Evolutionary conservation across 108 stramenopile genomes (phyloP), one percentile per base, ranked within the genome.

Genomic region (Fragilaria radians): DNA sequence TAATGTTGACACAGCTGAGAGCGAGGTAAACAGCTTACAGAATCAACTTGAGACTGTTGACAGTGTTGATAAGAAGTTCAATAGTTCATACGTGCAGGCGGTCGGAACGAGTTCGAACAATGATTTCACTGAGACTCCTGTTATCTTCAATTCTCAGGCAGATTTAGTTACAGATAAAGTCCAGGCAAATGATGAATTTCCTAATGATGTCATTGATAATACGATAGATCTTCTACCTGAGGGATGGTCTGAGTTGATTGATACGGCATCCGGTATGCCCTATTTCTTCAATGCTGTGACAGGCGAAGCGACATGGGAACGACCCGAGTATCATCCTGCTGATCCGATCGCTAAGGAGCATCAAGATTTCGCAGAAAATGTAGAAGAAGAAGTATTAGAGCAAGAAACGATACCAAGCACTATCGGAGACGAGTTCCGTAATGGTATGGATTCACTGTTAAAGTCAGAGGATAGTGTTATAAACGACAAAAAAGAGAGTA

Each of bases 221-320:
- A 14, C 30, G 3, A 14, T 25, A 0, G 28, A 68, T n/a, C 17
- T 26, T 25, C 55, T 76, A 36, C 78, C 81, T 14, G 49, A 26
- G 17, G 78, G 77, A 21, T 84, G 81, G 88, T 24, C 52, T 22
- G 67, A 89, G 51, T 67, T 52, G 28, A 26, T 74, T 1, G 82
- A 84, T 58, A 67, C 74, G 51, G 62, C 62, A 5, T 72, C 76
- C 25, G 81, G 80, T 0, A 33, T 48, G 7, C 26, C 54, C 36
- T 85, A 82, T 55, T 83, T 68, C 49, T 82, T 63, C 57, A 79
- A 83, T 46, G 59, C 63, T 22, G 33, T 32, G 1, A 61, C 63
- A 5, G 36, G 53, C 2, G 57, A 46, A 24, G 79, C 82, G 1
- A 61, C 72, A 0, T 88, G 83, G 87, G 81, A 82, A 36, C 51